phyloP scores from a whole-genome alignment of 331 rosid species.

The Malus hybrid region DNA sequence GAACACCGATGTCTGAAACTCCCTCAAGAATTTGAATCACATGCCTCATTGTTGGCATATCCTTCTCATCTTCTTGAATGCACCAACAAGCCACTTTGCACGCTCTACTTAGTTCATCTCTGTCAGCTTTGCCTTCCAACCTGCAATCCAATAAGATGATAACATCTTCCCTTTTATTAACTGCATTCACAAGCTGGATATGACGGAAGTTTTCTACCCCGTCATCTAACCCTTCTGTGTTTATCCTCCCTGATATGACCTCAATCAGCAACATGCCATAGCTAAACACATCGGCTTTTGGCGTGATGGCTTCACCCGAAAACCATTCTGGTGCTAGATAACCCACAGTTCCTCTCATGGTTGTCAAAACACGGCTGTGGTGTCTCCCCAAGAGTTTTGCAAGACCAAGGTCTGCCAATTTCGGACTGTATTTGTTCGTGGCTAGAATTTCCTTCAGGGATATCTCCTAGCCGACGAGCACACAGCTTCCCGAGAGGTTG shows the following conservation, averaged over 20 bases:
- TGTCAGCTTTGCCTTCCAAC: not conserved
- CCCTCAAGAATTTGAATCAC: slow-evolving; percentile 26
- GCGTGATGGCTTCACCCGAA: slow-evolving; percentile 28
- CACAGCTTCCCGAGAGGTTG: too few relatives aligned
- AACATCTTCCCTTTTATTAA: slow-evolving; percentile 14
- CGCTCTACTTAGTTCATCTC: slow-evolving; percentile 11
- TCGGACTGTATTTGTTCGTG: too few relatives aligned
- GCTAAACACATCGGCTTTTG: slow-evolving; percentile 78
- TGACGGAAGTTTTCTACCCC: slow-evolving; percentile 11
- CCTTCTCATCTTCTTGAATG: slow-evolving; percentile 26
- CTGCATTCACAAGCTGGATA: not conserved
- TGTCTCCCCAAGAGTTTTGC: too few relatives aligned
- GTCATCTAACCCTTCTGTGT: not conserved
- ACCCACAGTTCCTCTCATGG: too few relatives aligned
- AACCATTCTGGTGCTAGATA: too few relatives aligned
- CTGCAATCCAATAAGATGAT: slow-evolving; percentile 3
- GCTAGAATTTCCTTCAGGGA: too few relatives aligned
- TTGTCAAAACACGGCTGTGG: too few relatives aligned
- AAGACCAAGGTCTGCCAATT: too few relatives aligned
- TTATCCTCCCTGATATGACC: slow-evolving; percentile 39
- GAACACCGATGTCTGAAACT: not conserved
- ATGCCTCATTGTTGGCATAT: slow-evolving; percentile 21
- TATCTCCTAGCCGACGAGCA: too few relatives aligned
- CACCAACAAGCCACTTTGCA: slow-evolving; percentile 16
- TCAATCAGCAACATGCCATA: slow-evolving; percentile 82